Evolutionary conservation across 2,329 filamentous ascomycete genomes (phyloP).

Genomic region (Neophaeococcomyces aloes): DNA sequence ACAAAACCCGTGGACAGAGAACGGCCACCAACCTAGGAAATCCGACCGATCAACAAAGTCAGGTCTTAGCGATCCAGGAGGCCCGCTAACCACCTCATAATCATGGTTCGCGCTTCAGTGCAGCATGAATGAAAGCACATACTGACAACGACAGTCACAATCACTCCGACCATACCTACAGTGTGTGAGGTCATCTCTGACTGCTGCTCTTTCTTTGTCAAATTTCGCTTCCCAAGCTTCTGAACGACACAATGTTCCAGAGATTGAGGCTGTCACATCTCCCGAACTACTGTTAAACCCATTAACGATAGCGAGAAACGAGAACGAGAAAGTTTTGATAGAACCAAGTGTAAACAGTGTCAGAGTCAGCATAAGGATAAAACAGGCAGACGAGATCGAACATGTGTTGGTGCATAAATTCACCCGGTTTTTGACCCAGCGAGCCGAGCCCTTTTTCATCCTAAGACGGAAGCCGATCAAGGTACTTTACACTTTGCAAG

Average conservation of each 20-base stretch:
- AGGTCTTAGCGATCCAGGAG: no score
- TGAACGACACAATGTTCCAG: constrained; percentile 95
- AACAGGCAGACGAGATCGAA: constrained; percentile 98
- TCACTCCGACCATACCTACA: constrained; percentile 92
- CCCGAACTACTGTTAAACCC: constrained; percentile 91
- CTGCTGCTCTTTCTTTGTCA: constrained; percentile 81
- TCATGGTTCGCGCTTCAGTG: constrained; percentile 2
- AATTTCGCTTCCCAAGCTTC: constrained; percentile 97
- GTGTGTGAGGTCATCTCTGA: constrained; percentile 88
- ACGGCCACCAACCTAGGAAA: no score
- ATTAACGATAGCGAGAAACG: constrained; percentile 81
- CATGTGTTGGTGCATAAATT: constrained; percentile 98
- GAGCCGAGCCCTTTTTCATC: constrained; percentile 95
- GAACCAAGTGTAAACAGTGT: constrained; percentile 96
- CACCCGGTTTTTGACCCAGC: constrained; percentile 87
- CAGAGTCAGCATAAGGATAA: constrained; percentile 95
- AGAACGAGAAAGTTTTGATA: constrained; percentile 92
- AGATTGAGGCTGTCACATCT: constrained; percentile 85
- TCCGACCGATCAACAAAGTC: no score
- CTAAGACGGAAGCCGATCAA: constrained; percentile 89
- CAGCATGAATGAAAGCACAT: constrained; percentile 24
- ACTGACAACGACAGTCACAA: constrained; percentile 57
- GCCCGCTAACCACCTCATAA: background rate
- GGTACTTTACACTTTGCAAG: constrained; percentile 42
- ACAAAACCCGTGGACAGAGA: no score